Conservation (phyloP, 495 filamentous ascomycete species). For the Neurospora tetrasperma region DNA sequence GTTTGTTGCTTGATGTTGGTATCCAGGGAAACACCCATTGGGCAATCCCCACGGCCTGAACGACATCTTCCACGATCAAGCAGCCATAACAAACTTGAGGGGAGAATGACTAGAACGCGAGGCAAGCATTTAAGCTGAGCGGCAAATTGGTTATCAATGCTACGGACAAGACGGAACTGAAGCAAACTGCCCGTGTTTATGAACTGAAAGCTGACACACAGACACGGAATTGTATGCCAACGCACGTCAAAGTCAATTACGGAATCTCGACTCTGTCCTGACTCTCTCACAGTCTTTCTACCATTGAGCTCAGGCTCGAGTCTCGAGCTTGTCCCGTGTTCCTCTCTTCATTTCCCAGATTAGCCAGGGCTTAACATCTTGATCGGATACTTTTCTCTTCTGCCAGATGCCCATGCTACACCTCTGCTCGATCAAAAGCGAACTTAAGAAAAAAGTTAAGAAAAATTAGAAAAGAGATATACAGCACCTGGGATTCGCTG, state of each 20-base stretch:
- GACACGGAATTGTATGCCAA: not conserved
- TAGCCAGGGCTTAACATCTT: not conserved
- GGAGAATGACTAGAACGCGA: not conserved
- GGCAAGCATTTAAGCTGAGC: not conserved
- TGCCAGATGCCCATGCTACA: not conserved
- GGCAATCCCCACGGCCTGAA: not conserved
- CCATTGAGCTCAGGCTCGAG: not conserved
- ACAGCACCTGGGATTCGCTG: conserved; percentile 21
- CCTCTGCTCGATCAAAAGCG: not conserved
- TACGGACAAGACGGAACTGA: not conserved
- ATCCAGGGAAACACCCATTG: not conserved
- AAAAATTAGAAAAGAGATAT: not conserved
- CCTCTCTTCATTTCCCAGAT: not conserved
- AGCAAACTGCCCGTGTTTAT: not conserved
- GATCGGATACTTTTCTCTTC: not conserved
- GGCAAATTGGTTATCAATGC: not conserved
- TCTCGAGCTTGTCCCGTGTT: not conserved
- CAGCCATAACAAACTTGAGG: not conserved
- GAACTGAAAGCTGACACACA: not conserved
- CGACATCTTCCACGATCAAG: not conserved
- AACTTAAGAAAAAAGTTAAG: too few relatives aligned
- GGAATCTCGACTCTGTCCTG: not conserved
- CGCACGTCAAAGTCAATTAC: not conserved
- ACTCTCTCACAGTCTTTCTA: not conserved
- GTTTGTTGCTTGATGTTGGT: not conserved